Conservation (phyloP, 768 basidiomycete genomes). For the Boletus reticulatus region DNA sequence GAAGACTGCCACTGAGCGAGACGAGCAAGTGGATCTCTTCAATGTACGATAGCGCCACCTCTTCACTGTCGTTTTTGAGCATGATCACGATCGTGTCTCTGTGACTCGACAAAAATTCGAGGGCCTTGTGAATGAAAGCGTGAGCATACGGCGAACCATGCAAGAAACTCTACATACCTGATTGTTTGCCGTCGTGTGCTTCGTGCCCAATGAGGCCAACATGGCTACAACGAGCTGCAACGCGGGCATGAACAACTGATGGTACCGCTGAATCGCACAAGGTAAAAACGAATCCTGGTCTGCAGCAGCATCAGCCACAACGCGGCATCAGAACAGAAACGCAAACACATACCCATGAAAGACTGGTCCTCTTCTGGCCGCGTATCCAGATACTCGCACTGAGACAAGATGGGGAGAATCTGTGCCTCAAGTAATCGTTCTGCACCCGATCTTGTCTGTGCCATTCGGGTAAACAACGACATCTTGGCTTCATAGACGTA, state of each 20-base stretch:
- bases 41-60: conserved; percentile 60
- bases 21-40: conserved; percentile 82
- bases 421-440: conserved; percentile 81
- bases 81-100: conserved; percentile 81
- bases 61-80: conserved; percentile 69
- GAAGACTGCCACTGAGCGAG: conserved; percentile 62
- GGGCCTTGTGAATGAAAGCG: conserved; percentile 8
- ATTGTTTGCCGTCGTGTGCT: conserved; percentile 63
- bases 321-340: neutral
- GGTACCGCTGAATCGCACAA: conserved; percentile 83
- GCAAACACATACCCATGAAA: conserved; percentile 60
- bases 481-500: conserved; percentile 97
- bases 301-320: conserved; percentile 27
- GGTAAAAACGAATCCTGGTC: conserved; percentile 88
- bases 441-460: conserved; percentile 79
- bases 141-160: neutral
- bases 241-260: conserved; percentile 85
- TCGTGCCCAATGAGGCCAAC: conserved; percentile 71
- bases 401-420: conserved; percentile 67
- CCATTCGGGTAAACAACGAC: conserved; percentile 82
- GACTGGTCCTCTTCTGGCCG: conserved; percentile 81
- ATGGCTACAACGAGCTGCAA: conserved; percentile 79
- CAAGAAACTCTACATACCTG: conserved; percentile 46
- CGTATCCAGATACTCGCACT: conserved; percentile 86
- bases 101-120: conserved; percentile 81